A percentile compares a stretch with the other conserved stretches of the same genome.
These are phyloP conservation scores for Hypoxylon crocopeplum DNA, from an alignment of 495 filamentous ascomycete species.

Conservation along the genomic window DNA sequence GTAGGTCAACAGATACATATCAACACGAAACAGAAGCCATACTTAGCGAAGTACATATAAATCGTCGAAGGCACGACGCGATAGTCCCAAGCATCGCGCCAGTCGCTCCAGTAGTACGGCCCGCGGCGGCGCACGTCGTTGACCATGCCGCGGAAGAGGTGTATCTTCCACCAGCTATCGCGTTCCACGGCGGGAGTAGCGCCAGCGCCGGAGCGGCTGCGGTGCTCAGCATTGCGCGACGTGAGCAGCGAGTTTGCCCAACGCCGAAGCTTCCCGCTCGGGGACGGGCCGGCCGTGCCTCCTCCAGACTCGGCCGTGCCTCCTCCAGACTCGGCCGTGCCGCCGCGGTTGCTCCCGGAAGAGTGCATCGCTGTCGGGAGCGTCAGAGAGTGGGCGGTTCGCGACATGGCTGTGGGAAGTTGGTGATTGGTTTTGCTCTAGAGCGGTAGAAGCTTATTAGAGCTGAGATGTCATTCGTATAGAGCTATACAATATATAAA, in stretches of 20 bases:
- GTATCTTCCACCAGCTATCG: slow-evolving; percentile 65
- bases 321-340: slow-evolving; percentile 19
- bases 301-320: too few relatives aligned
- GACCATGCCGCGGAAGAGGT: slow-evolving; percentile 70
- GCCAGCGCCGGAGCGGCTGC: neutral
- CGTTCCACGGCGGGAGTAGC: neutral
- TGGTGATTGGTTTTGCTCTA: neutral
- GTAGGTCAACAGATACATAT: neutral
- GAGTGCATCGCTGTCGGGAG: slow-evolving; percentile 33
- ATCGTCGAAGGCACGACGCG: slow-evolving; percentile 80
- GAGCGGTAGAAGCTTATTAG: neutral
- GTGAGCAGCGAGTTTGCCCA: slow-evolving; percentile 24
- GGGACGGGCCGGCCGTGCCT: slow-evolving; percentile 2
- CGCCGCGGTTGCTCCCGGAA: slow-evolving; percentile 8
- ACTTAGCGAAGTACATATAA: slow-evolving; percentile 94
- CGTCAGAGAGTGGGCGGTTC: slow-evolving; percentile 26
- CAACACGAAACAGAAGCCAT: slow-evolving; percentile 36
- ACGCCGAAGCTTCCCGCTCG: slow-evolving; percentile 16
- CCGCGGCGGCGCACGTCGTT: slow-evolving; percentile 75
- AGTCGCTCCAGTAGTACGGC: slow-evolving; percentile 80
- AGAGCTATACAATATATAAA: too few relatives aligned
- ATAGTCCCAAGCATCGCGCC: slow-evolving; percentile 86
- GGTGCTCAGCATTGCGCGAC: slow-evolving; percentile 13
- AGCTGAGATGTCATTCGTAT: neutral
- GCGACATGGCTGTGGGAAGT: slow-evolving; percentile 13